Conservation (phyloP, 2,329 filamentous ascomycete genomes). For the Aureobasidium sp. region DNA sequence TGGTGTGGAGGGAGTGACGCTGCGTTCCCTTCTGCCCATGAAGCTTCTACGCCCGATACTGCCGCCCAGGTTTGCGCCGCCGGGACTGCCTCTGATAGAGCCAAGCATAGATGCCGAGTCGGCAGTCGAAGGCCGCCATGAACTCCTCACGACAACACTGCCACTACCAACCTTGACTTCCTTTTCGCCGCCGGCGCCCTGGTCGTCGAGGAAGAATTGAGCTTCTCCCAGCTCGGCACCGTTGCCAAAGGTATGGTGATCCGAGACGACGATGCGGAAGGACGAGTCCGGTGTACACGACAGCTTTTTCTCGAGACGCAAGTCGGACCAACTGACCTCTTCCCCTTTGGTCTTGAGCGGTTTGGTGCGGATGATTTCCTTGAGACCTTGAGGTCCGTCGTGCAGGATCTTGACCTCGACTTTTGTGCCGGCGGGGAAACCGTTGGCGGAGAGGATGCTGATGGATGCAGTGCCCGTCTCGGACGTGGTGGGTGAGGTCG, state of each 20-base stretch:
- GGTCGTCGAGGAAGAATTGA: constrained; percentile 87
- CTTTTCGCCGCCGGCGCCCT: constrained; percentile 58
- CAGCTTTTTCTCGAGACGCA: constrained; percentile 65
- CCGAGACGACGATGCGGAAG: constrained; percentile 80
- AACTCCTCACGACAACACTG: constrained; percentile 69
- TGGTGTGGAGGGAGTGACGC: constrained; percentile 12
- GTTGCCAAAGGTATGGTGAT: constrained; percentile 75
- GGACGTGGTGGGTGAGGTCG: constrained; percentile 33
- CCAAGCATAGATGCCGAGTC: background rate
- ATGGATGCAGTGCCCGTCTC: constrained; percentile 73
- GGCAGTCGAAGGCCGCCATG: constrained; percentile 46
- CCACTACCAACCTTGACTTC: constrained; percentile 67
- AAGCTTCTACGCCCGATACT: constrained; percentile 16
- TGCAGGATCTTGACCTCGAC: constrained; percentile 30
- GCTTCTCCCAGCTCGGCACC: constrained; percentile 80
- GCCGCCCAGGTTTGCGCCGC: background rate
- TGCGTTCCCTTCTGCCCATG: constrained; percentile 17
- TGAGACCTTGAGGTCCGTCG: constrained; percentile 53
- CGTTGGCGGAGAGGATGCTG: constrained; percentile 68
- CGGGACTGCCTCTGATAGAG: background rate
- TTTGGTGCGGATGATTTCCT: constrained; percentile 86
- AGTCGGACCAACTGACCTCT: constrained; percentile 57
- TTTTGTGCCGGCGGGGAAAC: constrained; percentile 52
- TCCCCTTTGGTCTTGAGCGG: constrained; percentile 69
- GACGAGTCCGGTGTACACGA: constrained; percentile 72